Percentiles rank a stretch among this genome's conserved stretches.
Evolutionary conservation across 2,329 filamentous ascomycete genomes (phyloP).

Genomic region (Sporothrix globosa): DNA sequence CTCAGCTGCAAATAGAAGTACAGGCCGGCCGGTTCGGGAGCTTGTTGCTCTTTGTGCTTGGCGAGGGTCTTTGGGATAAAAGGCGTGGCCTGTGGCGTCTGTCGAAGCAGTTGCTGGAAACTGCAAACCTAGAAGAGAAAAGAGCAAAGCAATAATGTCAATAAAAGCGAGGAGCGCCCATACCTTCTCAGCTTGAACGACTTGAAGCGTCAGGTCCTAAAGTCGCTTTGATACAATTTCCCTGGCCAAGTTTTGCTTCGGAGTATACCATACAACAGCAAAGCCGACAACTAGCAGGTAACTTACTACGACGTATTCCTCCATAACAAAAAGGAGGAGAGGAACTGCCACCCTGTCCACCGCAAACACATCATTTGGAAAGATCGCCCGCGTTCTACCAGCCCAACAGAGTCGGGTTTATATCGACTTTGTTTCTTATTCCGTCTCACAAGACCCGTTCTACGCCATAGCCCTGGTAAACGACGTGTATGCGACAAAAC

Average conservation of each 20-base stretch:
- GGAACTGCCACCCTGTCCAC: background rate
- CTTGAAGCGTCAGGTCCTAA: background rate
- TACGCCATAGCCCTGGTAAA: background rate
- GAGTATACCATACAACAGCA: background rate
- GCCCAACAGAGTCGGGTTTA: conserved; percentile 9
- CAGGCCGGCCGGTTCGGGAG: background rate
- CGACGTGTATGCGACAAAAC: background rate
- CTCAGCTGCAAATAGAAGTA: background rate
- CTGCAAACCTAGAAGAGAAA: background rate
- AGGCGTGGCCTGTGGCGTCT: background rate
- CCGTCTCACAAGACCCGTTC: background rate
- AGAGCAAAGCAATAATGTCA: background rate
- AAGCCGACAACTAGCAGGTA: background rate
- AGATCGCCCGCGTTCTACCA: background rate
- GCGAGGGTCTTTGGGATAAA: background rate
- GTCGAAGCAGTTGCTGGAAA: background rate
- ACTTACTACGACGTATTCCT: no score
- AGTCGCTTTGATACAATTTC: no score
- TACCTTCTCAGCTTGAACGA: background rate
- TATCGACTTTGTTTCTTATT: conserved; percentile 6
- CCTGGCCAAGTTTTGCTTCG: background rate
- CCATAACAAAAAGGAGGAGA: background rate
- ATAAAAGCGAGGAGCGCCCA: background rate
- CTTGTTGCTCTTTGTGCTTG: background rate
- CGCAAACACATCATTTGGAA: background rate